Evolutionary conservation across 495 filamentous ascomycete genomes (phyloP), one percentile per base, ranked within the genome.

Genomic region (Acidomyces sp.): DNA sequence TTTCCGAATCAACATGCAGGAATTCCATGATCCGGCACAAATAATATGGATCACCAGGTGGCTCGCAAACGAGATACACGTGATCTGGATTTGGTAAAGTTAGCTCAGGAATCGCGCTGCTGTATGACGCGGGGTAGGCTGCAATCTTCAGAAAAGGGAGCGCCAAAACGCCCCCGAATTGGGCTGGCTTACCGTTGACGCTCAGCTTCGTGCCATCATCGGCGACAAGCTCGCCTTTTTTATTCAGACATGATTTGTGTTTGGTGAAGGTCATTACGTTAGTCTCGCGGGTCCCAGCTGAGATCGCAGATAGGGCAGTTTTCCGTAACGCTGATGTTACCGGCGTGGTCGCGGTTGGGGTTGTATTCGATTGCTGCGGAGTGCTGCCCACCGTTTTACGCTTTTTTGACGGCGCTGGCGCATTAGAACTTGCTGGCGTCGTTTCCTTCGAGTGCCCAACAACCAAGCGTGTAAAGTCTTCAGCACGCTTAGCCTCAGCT

Each of bases 1-100:
- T 71, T 42, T 86, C 55, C 7, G 43, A 83, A 44, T 82, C 77
- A 43, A 70, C 68, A 44, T 92, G 84, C 39, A 93, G 65, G 54
- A 95, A 95, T 60, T 96, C 92, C 87, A 99, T 96, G 56, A 99
- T 86, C 41, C 90, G 81, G 33, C 81, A 86, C 43, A 99, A 64
- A 58, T 99, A 99, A 62, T 99, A 99, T 18, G 90, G 92, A 58
- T 99, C 90, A 26, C 90, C 90, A 2, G 90, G 90, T 12, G 90
- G 90, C 61, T 99, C 90, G 63, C 86, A 99, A 41, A 99, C 78
- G 48, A 96, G 74, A 66, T 96, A 99, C 33, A 93, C 79, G 55
- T 94, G 85, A 65, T 99, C 90, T 99, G 61, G 7, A 44, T 25
- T 23, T 36, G 41, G 33, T 47, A 31, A 25, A 26, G 24, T 50